A percentile compares a stretch with the other conserved stretches of the same genome.
phyloP scores from a whole-genome alignment of 768 basidiomycete genomes.

The Kwoniella dendrophila region DNA sequence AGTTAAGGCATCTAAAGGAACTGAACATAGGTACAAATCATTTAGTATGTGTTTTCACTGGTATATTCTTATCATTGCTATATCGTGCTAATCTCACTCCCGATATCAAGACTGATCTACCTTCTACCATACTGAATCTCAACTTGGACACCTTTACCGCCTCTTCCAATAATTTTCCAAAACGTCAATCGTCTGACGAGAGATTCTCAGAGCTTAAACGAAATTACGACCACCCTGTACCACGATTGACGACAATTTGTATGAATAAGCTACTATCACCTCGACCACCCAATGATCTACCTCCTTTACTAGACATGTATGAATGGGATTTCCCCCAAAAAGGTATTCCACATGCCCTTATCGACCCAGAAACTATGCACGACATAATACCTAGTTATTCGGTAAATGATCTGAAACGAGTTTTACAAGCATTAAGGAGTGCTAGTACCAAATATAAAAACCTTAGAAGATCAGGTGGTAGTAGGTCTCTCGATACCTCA shows the following conservation, averaged over 20 bases:
- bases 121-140: conserved; percentile 49
- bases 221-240: conserved; percentile 24
- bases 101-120: conserved; percentile 36
- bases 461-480: background rate
- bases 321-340: conserved; percentile 36
- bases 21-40: conserved; percentile 52
- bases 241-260: conserved; percentile 37
- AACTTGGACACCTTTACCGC: conserved; percentile 35
- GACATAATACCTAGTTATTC: conserved; percentile 28
- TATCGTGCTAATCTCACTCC: background rate
- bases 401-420: conserved; percentile 20
- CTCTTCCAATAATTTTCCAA: conserved; percentile 34
- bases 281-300: conserved; percentile 41
- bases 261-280: conserved; percentile 46
- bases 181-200: background rate
- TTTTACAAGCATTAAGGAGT: conserved; percentile 36
- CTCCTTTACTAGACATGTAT: conserved; percentile 47
- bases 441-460: conserved; percentile 17
- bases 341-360: conserved; percentile 39
- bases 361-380: conserved; percentile 33
- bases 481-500: background rate
- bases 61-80: background rate
- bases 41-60: conserved; percentile 31
- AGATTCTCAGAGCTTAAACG: conserved; percentile 22
- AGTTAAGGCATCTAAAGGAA: conserved; percentile 44